Evolutionary conservation across 495 filamentous ascomycete species (phyloP).

Genomic region (Extremus antarcticus): DNA sequence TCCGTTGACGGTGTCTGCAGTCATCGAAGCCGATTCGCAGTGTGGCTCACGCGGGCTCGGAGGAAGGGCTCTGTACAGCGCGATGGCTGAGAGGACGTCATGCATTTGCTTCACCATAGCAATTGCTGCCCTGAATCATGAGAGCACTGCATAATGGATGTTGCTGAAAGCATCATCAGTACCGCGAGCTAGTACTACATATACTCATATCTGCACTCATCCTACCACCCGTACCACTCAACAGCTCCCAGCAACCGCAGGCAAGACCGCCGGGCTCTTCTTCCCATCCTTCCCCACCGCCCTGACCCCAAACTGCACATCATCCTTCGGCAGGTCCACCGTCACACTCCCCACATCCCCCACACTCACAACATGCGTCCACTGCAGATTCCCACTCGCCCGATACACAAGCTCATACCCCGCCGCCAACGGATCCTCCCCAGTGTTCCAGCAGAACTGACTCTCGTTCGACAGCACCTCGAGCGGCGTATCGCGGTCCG

Average conservation of each 20-base stretch:
- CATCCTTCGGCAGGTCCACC: conserved; percentile 41
- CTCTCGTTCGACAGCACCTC: conserved; percentile 34
- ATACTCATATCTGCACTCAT: too few relatives aligned
- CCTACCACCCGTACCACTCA: too few relatives aligned
- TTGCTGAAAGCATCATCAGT: too few relatives aligned
- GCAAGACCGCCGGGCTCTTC: conserved; percentile 35
- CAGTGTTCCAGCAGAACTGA: conserved; percentile 34
- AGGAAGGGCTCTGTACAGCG: too few relatives aligned
- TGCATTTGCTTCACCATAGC: too few relatives aligned
- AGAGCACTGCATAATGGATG: too few relatives aligned
- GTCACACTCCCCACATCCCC: conserved; percentile 30
- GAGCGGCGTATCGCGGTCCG: conserved; percentile 10
- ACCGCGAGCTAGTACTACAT: too few relatives aligned
- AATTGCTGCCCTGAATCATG: too few relatives aligned
- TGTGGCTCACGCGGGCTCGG: too few relatives aligned
- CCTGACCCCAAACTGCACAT: conserved; percentile 42
- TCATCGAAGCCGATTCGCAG: too few relatives aligned
- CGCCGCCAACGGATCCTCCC: conserved; percentile 22
- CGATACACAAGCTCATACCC: conserved; percentile 45
- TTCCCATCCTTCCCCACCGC: conserved; percentile 37
- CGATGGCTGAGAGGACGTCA: too few relatives aligned
- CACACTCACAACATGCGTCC: conserved; percentile 16
- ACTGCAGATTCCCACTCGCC: conserved; percentile 8
- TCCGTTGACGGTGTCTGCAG: background rate
- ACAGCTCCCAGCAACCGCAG: conserved; percentile 5